Percentiles rank a stretch among this genome's conserved stretches.
phyloP scores from a whole-genome alignment of 177 flowering plant genomes.

The Vitis hybrid region DNA sequence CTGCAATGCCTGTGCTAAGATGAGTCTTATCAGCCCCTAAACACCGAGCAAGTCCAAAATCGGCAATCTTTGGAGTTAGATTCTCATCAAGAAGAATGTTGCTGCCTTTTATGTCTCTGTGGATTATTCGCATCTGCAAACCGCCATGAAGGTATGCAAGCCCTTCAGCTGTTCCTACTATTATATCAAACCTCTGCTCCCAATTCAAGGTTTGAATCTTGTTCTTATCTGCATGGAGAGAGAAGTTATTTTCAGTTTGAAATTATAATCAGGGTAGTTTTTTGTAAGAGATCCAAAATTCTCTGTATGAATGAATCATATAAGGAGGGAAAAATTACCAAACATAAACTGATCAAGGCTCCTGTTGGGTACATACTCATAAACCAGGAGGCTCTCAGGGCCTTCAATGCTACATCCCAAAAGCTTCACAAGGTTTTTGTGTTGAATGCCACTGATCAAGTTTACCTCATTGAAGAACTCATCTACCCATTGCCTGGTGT shows the following conservation, averaged over 20 bases:
- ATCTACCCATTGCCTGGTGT: constrained; percentile 61
- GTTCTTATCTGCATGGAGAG: constrained; percentile 30
- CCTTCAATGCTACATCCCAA: constrained; percentile 62
- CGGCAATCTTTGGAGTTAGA: constrained; percentile 45
- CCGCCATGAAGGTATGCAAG: constrained; percentile 45
- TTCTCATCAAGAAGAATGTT: constrained; percentile 46
- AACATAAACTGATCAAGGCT: constrained; percentile 53
- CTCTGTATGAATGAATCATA: background rate
- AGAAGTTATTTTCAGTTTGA: background rate
- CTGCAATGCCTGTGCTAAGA: constrained; percentile 52
- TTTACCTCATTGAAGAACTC: constrained; percentile 58
- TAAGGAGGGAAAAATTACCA: constrained; percentile 28
- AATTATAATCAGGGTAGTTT: background rate
- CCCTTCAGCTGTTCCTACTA: constrained; percentile 47
- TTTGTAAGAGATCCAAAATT: background rate
- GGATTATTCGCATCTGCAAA: constrained; percentile 34
- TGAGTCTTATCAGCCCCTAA: constrained; percentile 39
- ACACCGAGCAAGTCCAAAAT: constrained; percentile 46
- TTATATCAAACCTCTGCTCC: constrained; percentile 37
- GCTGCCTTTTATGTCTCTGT: constrained; percentile 54
- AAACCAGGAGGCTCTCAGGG: constrained; percentile 55
- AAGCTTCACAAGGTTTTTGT: constrained; percentile 55
- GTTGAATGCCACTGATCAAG: constrained; percentile 42
- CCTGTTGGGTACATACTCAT: constrained; percentile 45
- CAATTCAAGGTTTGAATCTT: constrained; percentile 28